Evolutionary conservation across 2,329 filamentous ascomycete species (phyloP).

Genomic region (Akanthomyces uredinophilus): DNA sequence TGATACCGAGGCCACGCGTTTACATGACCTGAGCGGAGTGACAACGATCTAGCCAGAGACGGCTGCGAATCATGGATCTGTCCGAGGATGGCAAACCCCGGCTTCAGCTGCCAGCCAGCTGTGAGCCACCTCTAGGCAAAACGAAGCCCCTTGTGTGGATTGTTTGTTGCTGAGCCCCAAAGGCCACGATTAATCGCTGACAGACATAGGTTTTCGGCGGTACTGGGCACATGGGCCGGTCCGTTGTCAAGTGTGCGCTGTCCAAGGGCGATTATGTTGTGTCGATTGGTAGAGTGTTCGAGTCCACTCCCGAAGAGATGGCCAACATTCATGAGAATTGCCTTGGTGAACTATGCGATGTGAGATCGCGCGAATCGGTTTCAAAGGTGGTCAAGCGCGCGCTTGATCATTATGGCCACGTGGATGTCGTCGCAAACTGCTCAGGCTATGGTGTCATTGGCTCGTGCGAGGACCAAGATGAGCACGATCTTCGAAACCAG

Average conservation of each 20-base stretch:
- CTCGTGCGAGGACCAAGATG: constrained; percentile 93
- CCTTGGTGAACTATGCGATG: constrained; percentile 81
- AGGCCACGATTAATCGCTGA: not conserved
- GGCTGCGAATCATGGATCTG: constrained; percentile 17
- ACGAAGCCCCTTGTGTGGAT: constrained; percentile 84
- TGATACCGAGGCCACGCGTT: not conserved
- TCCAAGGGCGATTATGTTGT: constrained; percentile 77
- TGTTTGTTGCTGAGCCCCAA: constrained; percentile 44
- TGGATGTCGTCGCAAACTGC: constrained; percentile 90
- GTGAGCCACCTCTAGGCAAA: constrained; percentile 71
- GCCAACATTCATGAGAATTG: constrained; percentile 66
- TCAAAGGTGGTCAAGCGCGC: constrained; percentile 63
- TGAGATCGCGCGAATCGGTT: constrained; percentile 76
- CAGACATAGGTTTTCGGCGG: constrained; percentile 74
- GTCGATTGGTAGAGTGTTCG: constrained; percentile 77
- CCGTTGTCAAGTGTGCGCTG: constrained; percentile 77
- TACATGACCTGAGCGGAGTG: not conserved
- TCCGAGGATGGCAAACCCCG: constrained; percentile 25
- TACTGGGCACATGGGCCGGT: constrained; percentile 94
- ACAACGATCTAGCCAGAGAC: not conserved
- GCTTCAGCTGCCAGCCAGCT: constrained; percentile 71
- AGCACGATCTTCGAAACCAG: constrained; percentile 89
- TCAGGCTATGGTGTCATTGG: constrained; percentile 94
- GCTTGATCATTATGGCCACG: constrained; percentile 68
- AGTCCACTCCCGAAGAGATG: constrained; percentile 70